phyloP scores from a whole-genome alignment of 305 asterid genomes.

The Salvia sclarea region DNA sequence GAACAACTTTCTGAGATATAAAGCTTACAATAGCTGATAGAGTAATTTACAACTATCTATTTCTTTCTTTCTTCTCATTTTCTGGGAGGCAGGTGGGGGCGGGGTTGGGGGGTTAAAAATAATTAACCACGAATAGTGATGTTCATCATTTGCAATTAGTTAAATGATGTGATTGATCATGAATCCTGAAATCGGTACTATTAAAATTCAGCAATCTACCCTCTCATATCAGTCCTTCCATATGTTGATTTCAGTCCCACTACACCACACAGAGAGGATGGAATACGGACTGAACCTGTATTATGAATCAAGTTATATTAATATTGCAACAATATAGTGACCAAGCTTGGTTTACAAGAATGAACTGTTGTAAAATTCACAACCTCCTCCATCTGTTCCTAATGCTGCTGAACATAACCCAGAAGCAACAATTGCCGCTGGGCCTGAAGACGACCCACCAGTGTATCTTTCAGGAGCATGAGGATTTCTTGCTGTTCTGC shows the following conservation, averaged over 20 bases:
- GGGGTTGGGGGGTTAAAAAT: too few relatives aligned
- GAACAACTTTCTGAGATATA: neutral
- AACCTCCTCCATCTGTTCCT: constrained; percentile 99
- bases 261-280: constrained; percentile 93
- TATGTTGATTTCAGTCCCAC: constrained; percentile 96
- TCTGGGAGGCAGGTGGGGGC: too few relatives aligned
- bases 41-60: constrained; percentile 18
- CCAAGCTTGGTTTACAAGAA: constrained; percentile 30
- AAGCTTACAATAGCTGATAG: constrained; percentile 22
- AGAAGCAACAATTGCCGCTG: constrained; percentile 95
- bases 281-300: constrained; percentile 94
- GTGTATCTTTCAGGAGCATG: constrained; percentile 94
- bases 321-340: constrained; percentile 23
- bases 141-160: too few relatives aligned
- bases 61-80: neutral
- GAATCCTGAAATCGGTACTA: too few relatives aligned
- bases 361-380: constrained; percentile 36
- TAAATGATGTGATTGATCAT: too few relatives aligned
- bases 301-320: constrained; percentile 32
- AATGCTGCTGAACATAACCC: constrained; percentile 96
- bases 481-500: constrained; percentile 97
- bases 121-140: constrained; percentile 20
- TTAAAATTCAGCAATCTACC: constrained; percentile 55
- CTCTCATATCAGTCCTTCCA: constrained; percentile 77
- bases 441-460: constrained; percentile 98